Conservation (phyloP, 179 eudicot species). For the Actinidia arguta region DNA sequence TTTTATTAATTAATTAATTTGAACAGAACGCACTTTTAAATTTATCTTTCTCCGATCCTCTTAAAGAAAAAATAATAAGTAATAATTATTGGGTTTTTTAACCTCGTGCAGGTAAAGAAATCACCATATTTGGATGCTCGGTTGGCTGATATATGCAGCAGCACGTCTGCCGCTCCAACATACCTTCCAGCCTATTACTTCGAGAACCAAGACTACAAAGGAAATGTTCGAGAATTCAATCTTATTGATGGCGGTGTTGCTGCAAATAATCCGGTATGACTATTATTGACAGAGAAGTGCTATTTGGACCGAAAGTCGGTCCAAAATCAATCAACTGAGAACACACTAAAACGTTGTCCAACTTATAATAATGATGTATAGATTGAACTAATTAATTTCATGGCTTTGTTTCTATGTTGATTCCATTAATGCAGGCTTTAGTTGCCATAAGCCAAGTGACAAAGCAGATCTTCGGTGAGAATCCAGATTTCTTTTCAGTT, state of each 20-base stretch:
- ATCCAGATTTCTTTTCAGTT: constrained; percentile 38
- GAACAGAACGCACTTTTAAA: too few relatives aligned
- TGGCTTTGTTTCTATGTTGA: background rate
- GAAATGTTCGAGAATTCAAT: constrained; percentile 47
- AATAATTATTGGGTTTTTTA: background rate
- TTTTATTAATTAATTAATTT: too few relatives aligned
- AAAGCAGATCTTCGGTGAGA: constrained; percentile 28
- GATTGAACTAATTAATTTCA: background rate
- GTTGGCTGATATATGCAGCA: constrained; percentile 54
- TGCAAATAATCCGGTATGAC: constrained; percentile 53
- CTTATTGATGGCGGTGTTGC: constrained; percentile 65
- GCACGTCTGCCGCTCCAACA: constrained; percentile 67
- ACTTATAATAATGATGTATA: background rate
- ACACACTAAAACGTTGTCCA: too few relatives aligned
- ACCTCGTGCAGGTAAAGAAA: constrained; percentile 30
- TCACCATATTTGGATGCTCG: constrained; percentile 47
- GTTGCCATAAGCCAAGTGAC: constrained; percentile 46
- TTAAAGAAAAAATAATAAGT: too few relatives aligned
- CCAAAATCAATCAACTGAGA: too few relatives aligned
- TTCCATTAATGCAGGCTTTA: constrained; percentile 23
- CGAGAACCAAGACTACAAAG: constrained; percentile 36
- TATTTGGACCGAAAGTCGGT: too few relatives aligned
- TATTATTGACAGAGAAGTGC: too few relatives aligned
- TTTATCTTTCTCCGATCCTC: too few relatives aligned
- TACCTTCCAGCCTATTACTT: constrained; percentile 49